These are phyloP conservation scores for Saturnispora saitoi DNA, from an alignment of 805 yeast genomes.

Conservation along the genomic window DNA sequence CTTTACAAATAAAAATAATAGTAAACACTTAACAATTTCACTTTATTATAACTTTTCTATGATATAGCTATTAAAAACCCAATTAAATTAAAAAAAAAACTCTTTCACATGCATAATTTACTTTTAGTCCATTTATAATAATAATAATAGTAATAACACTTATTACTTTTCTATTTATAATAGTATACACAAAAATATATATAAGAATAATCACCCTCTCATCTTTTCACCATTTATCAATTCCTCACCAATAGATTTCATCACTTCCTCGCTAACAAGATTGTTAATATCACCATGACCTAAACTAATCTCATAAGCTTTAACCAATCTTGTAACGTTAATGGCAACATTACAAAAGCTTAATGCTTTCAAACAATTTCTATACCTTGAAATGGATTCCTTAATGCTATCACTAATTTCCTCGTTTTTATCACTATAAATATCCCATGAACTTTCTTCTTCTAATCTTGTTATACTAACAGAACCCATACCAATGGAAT, in stretches of 20 bases:
- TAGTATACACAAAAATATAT: neutral
- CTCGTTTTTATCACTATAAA: constrained; percentile 85
- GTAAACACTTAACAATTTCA: too few relatives aligned
- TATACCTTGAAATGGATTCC: constrained; percentile 73
- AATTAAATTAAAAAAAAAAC: neutral
- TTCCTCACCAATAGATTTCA: constrained; percentile 66
- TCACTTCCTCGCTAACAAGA: constrained; percentile 61
- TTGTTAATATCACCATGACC: constrained; percentile 64
- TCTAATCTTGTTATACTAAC: constrained; percentile 77
- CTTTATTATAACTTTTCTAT: neutral
- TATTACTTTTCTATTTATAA: neutral
- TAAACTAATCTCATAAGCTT: constrained; percentile 86
- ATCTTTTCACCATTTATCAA: constrained; percentile 63
- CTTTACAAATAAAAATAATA: constrained; percentile 27
- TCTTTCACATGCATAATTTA: neutral
- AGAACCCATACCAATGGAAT: constrained; percentile 50
- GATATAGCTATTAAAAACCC: neutral
- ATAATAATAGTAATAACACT: neutral
- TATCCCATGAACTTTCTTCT: constrained; percentile 85
- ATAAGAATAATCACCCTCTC: constrained; percentile 41
- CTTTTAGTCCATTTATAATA: neutral
- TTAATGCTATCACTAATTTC: constrained; percentile 52
- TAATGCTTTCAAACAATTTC: constrained; percentile 74
- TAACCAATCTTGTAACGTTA: constrained; percentile 66
- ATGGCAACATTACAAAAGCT: constrained; percentile 83